Conservation (phyloP, 2,329 filamentous ascomycete species). For the Aureobasidium lini region DNA sequence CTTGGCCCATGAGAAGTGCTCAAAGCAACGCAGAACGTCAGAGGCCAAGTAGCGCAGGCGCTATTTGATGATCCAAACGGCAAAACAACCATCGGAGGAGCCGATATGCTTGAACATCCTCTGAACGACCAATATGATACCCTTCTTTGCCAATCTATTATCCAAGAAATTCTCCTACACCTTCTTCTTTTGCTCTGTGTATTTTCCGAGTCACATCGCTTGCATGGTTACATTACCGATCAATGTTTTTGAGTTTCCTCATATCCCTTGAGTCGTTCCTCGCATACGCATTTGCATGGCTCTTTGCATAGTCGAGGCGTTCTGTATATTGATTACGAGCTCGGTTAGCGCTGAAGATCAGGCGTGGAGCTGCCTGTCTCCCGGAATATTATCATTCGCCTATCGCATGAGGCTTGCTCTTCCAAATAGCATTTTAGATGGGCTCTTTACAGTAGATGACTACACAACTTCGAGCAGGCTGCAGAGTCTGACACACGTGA, state of each 20-base stretch:
- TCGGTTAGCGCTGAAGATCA: conserved; percentile 11
- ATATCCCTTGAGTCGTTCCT: background rate
- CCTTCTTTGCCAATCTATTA: conserved; percentile 12
- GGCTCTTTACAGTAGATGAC: background rate
- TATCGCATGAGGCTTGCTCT: conserved; percentile 8
- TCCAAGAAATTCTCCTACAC: background rate
- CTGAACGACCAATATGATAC: conserved; percentile 10
- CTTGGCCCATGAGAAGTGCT: conserved; percentile 77
- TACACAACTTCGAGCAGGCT: conserved; percentile 7
- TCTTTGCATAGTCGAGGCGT: conserved; percentile 1
- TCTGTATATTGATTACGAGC: conserved; percentile 5
- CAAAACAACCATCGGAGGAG: background rate
- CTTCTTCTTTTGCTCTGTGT: background rate
- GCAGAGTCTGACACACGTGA: conserved; percentile 12
- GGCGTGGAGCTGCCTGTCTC: conserved; percentile 4
- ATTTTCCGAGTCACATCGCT: background rate
- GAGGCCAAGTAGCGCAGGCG: conserved; percentile 22
- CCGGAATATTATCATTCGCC: background rate
- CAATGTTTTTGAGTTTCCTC: background rate
- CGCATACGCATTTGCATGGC: background rate
- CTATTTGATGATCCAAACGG: conserved; percentile 4
- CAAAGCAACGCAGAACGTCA: conserved; percentile 57
- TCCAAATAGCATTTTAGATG: conserved; percentile 10
- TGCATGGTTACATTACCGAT: background rate
- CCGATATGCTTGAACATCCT: background rate